Evolutionary conservation across 306 rosid genomes (phyloP), one percentile per base, ranked within the genome.

Genomic region (Cyclanthera cordifolia): DNA sequence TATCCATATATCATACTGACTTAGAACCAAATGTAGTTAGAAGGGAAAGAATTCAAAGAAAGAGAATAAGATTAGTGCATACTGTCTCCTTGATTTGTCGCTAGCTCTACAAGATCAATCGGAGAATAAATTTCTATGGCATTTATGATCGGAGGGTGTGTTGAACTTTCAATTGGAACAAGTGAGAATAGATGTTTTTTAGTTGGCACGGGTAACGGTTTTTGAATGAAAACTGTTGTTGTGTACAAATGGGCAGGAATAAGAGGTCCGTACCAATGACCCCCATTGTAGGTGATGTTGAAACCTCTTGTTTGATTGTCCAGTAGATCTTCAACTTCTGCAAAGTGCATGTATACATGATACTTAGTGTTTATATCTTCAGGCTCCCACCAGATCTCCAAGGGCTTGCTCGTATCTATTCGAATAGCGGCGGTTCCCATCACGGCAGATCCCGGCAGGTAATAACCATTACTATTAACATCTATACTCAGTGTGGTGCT

Each of bases 81-180:
- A 86, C 91, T 82, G 41, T 84, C 82, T 25, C 67, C 80, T 72
- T 49, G 69, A 49, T 78, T 37, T 20, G 91, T 81, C 57, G 79
- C 75, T 2, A 51, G 28, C 4, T 76, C 73, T n/a, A 63, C 70
- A 45, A 80, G 69, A 56, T 84, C 81, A 19, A 69, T 72, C 14
- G 3, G 53, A 5, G 57, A 1, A 71, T 78, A 87, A 41, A 71
- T 20, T 70, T 84, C 93, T 24, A 84, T 10, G 27, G 79, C 93
- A 58, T 87, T 87, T 32, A 87, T 76, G 70, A 87, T 80, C 0
- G 93, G 93, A 63, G 89, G 87, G 30, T 23, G 85, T 13, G 80
- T 82, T 28, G 87, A 82, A 16, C 32, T 53, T 66, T 54, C 70
- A 17, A 48, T 67, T 69, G 53, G 72, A 14, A 57, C 1, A 41